A percentile compares a stretch with the other conserved stretches of the same genome.
Conservation (phyloP, 2,329 filamentous ascomycete species). For the Colletotrichum spinosum region DNA sequence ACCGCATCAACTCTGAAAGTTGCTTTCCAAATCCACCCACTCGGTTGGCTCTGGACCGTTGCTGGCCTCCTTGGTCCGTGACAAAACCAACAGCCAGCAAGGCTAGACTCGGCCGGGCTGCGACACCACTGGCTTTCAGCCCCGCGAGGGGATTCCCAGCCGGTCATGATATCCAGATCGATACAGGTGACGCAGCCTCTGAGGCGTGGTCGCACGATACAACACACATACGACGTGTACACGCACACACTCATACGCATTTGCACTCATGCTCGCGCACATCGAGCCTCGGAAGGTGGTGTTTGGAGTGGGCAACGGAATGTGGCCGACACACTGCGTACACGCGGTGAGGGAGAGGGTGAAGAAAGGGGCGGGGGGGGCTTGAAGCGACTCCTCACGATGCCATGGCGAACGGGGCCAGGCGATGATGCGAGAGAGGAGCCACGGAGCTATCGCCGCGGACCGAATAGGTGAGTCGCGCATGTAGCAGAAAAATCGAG, state of each 20-base stretch:
- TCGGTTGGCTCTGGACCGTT: neutral
- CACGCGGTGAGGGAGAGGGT: neutral
- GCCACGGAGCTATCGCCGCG: too few species aligned
- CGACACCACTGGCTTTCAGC: neutral
- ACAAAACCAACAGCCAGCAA: neutral
- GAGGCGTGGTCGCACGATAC: neutral
- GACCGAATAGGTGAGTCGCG: too few species aligned
- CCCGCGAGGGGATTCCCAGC: conserved; percentile 27
- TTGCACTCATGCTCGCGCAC: too few species aligned
- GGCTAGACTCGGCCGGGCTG: conserved; percentile 5
- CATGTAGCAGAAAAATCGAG: too few species aligned
- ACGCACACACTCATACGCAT: too few species aligned
- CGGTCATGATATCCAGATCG: conserved; percentile 24
- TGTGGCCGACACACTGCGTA: conserved; percentile 13
- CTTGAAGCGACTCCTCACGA: neutral
- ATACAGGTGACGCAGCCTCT: conserved; percentile 29
- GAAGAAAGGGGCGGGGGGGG: too few species aligned
- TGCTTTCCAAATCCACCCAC: too few species aligned
- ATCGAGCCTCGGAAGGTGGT: neutral
- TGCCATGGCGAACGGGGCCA: conserved; percentile 11
- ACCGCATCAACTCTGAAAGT: neutral
- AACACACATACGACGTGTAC: neutral
- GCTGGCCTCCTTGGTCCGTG: conserved; percentile 4
- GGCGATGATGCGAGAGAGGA: conserved; percentile 3
- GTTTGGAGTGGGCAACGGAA: conserved; percentile 22